A percentile compares a stretch with the other conserved stretches of the same genome.
Evolutionary conservation across 2,329 filamentous ascomycete species (phyloP).

Genomic region (Xylaria digitata): DNA sequence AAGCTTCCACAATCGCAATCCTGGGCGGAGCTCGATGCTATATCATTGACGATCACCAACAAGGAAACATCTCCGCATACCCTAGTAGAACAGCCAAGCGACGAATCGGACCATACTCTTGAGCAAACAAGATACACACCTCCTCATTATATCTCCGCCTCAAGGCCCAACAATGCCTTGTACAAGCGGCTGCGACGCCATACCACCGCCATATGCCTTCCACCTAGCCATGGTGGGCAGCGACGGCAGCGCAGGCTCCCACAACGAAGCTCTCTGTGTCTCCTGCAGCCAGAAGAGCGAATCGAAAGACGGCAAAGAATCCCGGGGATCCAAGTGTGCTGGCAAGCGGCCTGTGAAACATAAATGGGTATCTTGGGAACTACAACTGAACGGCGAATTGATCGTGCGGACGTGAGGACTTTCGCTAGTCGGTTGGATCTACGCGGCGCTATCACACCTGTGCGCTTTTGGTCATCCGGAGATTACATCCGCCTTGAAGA

Average conservation of each 20-base stretch:
- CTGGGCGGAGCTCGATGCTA: neutral
- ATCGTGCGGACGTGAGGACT: constrained; percentile 26
- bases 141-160: neutral
- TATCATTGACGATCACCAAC: neutral
- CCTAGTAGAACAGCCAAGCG: too few species aligned
- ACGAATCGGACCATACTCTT: neutral
- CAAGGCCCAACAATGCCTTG: constrained; percentile 28
- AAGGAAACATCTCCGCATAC: neutral
- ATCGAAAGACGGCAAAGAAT: constrained; percentile 12
- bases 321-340: constrained; percentile 3
- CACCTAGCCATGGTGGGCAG: constrained; percentile 26
- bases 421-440: neutral
- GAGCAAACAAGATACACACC: neutral
- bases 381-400: constrained; percentile 33
- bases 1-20: neutral
- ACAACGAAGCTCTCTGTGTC: constrained; percentile 30
- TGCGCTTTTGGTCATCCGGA: neutral
- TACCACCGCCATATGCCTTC: constrained; percentile 35
- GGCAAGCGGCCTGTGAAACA: constrained; percentile 26
- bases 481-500: neutral
- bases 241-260: constrained; percentile 16
- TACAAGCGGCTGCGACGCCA: constrained; percentile 29
- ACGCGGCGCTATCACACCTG: neutral
- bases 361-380: constrained; percentile 37
- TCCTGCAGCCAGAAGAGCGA: constrained; percentile 18